These are phyloP conservation scores for Naegleria gruberi DNA, from an alignment of 208 protist genomes.

Conservation along the genomic window DNA sequence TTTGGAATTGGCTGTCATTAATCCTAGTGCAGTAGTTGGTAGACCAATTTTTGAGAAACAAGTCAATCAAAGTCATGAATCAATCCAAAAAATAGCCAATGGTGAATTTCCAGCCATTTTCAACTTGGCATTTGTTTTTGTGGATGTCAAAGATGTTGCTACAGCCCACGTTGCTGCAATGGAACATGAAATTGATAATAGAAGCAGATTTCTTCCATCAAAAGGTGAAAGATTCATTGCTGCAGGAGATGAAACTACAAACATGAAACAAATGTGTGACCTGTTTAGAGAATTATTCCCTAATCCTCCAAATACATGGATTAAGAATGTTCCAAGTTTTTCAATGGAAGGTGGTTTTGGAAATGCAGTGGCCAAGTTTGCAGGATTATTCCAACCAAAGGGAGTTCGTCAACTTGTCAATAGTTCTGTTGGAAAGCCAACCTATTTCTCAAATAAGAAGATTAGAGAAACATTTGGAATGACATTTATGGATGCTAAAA, in stretches of 20 bases:
- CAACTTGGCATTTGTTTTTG: not conserved
- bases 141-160: not conserved
- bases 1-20: not conserved
- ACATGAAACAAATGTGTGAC: not conserved
- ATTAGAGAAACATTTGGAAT: no score
- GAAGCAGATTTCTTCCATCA: constrained; percentile 14
- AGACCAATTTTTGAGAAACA: not conserved
- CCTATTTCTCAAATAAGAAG: no score
- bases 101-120: not conserved
- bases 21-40: not conserved
- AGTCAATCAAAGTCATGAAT: not conserved
- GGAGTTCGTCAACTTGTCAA: not conserved
- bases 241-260: not conserved
- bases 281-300: not conserved
- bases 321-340: not conserved
- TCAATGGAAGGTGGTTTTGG: not conserved
- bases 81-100: not conserved
- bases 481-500: no score
- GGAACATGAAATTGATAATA: not conserved
- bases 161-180: not conserved
- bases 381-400: not conserved
- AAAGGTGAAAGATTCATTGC: constrained; percentile 4
- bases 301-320: not conserved
- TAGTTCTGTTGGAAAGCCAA: not conserved
- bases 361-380: not conserved